A percentile compares a stretch with the other conserved stretches of the same genome.
These are phyloP conservation scores for Cystobasidium tubakii DNA, from an alignment of 768 basidiomycete genomes.

Conservation along the genomic window DNA sequence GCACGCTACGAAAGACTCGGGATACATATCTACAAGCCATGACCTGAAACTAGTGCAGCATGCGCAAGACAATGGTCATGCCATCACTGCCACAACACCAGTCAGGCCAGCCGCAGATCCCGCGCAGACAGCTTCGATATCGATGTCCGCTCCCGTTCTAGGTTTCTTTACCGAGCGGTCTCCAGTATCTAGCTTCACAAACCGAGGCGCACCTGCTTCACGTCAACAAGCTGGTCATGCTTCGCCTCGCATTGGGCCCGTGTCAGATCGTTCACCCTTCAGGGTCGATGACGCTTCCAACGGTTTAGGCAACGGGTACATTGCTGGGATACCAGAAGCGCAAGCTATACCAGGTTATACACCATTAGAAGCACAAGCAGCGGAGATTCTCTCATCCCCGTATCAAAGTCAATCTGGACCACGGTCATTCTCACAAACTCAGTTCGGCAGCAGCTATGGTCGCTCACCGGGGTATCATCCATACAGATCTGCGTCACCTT, in stretches of 20 bases:
- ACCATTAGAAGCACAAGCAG: conserved; percentile 10
- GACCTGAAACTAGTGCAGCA: neutral
- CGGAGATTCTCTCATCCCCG: neutral
- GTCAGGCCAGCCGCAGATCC: neutral
- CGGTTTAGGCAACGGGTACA: neutral
- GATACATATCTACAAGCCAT: neutral
- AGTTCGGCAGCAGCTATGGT: neutral
- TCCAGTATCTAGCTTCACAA: neutral
- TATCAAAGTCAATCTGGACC: conserved; percentile 7
- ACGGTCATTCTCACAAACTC: neutral
- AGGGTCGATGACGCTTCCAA: neutral
- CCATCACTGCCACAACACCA: neutral
- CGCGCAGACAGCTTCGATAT: neutral
- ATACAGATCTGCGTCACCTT: conserved; percentile 2
- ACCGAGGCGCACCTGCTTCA: neutral
- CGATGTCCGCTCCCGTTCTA: conserved; percentile 28
- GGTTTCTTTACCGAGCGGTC: conserved; percentile 32
- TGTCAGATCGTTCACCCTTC: neutral
- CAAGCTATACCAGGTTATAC: neutral
- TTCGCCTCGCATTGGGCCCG: neutral
- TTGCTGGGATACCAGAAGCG: neutral
- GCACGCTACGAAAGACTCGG: conserved; percentile 4
- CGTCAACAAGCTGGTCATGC: neutral
- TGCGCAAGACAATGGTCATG: neutral
- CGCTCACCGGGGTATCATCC: neutral